Base-by-base conservation (phyloP, 805 yeast species). In the Saccharomycopsis sp. region DNA sequence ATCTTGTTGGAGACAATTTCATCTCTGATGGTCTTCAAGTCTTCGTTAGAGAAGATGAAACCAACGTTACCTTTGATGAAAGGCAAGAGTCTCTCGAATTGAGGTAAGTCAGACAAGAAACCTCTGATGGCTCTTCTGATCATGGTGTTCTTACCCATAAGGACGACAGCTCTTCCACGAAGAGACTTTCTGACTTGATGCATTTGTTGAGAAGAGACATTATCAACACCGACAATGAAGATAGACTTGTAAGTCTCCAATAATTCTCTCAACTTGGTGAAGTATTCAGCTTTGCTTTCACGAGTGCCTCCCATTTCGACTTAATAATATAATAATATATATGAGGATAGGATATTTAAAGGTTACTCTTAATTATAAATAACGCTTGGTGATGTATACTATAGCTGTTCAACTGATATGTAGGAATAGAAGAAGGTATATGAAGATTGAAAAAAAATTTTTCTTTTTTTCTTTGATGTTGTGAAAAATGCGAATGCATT, bases 121-220 rank as follows among this genome's bases (percentile, higher is more conserved):
- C 91, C 94, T 83, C 99, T 91, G 84, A 94, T 82, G 75, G 99
- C 99, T 83, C 98, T 91, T 84, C 99, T 90, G 69, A 94, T 97
- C 98, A 94, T 93, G 85, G 99, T 94, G 97, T 94, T 94, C 89
- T 94, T 94, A 84, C 99, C 99, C 99, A 94, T 94, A 74, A 94
- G 82, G 69, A 94, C 92, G 69, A 89, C 94, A 73, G 94, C 99
- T 63, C 85, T 87, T 69, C 90, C 89, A 83, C 99, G 91, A 74
- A 94, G 86, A 67, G 90, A 79, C 85, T 88, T 91, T 88, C 99
- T 91, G 83, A 91, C 85, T 85, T 94, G 96, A 83, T 94, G 99
- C 97, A 94, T 92, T 83, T 94, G 99, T 85, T 94, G 99, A 70
- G 99, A 94, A 68, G 98, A 89, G 76, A 94, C 99, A 85, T 94